Conservation (phyloP, 495 filamentous ascomycete species). For the Rhizodiscina lignyota region DNA sequence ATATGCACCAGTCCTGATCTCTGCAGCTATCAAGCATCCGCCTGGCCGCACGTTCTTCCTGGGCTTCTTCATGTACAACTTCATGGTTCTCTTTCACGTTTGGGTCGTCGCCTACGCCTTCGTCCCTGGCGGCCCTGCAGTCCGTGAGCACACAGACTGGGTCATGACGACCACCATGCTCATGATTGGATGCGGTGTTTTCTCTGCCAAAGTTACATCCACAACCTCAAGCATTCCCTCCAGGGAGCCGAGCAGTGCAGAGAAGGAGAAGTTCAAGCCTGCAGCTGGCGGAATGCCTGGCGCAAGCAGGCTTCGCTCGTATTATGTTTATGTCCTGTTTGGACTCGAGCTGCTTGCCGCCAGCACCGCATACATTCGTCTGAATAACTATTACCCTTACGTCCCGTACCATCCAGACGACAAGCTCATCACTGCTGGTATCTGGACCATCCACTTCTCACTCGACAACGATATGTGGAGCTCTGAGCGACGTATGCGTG, state of each 20-base stretch:
- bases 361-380: slow-evolving; percentile 75
- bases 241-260: slow-evolving; percentile 1
- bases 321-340: slow-evolving; percentile 59
- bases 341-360: slow-evolving; percentile 63
- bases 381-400: slow-evolving; percentile 87
- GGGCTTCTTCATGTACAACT: slow-evolving; percentile 77
- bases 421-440: slow-evolving; percentile 77
- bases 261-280: slow-evolving; percentile 28
- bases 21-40: slow-evolving; percentile 53
- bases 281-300: slow-evolving; percentile 26
- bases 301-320: slow-evolving; percentile 39
- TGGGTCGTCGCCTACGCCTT: slow-evolving; percentile 99
- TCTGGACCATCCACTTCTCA: slow-evolving; percentile 98
- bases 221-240: slow-evolving; percentile 29
- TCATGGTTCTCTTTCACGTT: slow-evolving; percentile 84
- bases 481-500: slow-evolving; percentile 82
- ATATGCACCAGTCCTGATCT: slow-evolving; percentile 58
- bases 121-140: slow-evolving; percentile 87
- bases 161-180: slow-evolving; percentile 78
- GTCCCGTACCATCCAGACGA: slow-evolving; percentile 74
- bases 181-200: slow-evolving; percentile 70
- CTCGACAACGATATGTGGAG: slow-evolving; percentile 99
- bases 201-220: slow-evolving; percentile 43
- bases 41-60: slow-evolving; percentile 70
- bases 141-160: slow-evolving; percentile 92